A percentile compares a stretch with the other conserved stretches of the same genome.
phyloP scores from a whole-genome alignment of 73 alveolate genomes.

The Paramecium sexaurelia region DNA sequence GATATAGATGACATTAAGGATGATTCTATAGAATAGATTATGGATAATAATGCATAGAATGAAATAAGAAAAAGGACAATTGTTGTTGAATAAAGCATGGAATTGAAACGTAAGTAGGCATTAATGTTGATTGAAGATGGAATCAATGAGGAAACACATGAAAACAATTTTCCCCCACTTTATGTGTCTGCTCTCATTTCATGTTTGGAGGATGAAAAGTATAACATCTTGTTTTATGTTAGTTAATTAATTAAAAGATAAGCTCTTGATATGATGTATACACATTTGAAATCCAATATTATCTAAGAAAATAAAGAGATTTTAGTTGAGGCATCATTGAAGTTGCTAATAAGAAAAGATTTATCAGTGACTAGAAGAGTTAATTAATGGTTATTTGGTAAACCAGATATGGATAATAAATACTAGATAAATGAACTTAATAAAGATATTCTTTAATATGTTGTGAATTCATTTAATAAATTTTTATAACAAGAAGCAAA shows the following conservation, averaged over 20 bases:
- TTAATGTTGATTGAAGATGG: conserved; percentile 39
- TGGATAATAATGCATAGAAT: neutral
- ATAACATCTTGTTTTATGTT: neutral
- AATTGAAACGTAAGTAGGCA: neutral
- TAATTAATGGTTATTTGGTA: conserved; percentile 68
- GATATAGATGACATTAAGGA: neutral
- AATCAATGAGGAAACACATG: conserved; percentile 50
- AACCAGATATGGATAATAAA: conserved; percentile 72
- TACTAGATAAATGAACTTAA: conserved; percentile 31
- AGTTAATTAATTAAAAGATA: conserved; percentile 61
- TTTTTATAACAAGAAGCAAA: conserved; percentile 38
- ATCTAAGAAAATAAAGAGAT: conserved; percentile 8
- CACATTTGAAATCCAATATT: conserved; percentile 47
- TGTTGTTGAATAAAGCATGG: neutral
- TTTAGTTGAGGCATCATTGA: conserved; percentile 59
- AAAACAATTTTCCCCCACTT: conserved; percentile 58
- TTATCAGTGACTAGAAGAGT: conserved; percentile 70
- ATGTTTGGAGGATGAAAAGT: conserved; percentile 63
- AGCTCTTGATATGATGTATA: conserved; percentile 60
- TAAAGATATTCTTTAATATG: conserved; percentile 10
- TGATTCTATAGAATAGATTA: neutral
- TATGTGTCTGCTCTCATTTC: conserved; percentile 35
- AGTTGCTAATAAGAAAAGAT: conserved; percentile 60
- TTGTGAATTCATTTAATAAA: conserved; percentile 56
- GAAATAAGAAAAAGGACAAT: neutral